phyloP scores from a whole-genome alignment of 192 early-diverging fungal genomes.

The Backusella sp. region DNA sequence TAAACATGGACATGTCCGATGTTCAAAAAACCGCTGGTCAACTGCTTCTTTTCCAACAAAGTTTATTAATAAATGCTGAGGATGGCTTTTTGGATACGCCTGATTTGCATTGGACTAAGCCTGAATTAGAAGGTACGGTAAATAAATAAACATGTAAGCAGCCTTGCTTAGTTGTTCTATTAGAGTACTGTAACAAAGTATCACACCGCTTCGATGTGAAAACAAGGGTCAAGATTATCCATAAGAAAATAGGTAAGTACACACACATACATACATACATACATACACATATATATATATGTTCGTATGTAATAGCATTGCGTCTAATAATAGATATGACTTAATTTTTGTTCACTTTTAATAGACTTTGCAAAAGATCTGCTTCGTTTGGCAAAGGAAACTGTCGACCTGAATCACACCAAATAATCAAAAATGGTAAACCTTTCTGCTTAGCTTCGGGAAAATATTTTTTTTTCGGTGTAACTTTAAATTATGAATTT shows the following conservation, averaged over 20 bases:
- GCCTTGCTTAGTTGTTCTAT: neutral
- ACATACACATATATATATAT: neutral
- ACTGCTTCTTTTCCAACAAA: neutral
- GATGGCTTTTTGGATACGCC: neutral
- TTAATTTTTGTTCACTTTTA: neutral
- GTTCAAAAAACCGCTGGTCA: neutral
- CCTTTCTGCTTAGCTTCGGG: neutral
- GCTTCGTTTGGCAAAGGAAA: neutral
- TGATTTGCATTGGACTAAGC: slow-evolving; percentile 2
- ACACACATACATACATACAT: neutral
- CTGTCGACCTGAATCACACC: neutral
- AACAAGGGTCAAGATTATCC: neutral
- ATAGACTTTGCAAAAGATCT: neutral
- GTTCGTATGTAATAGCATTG: neutral
- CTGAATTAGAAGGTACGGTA: neutral
- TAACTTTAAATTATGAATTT: neutral
- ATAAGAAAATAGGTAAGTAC: neutral
- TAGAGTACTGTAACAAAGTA: slow-evolving; percentile 1
- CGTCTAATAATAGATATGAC: no score
- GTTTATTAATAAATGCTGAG: neutral
- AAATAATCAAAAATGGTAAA: neutral
- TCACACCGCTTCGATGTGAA: neutral
- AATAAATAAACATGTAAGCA: neutral
- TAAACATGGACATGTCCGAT: neutral
- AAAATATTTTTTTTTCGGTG: neutral